phyloP scores from a whole-genome alignment of 164 flowering plant species.

The Platanus orientalis region DNA sequence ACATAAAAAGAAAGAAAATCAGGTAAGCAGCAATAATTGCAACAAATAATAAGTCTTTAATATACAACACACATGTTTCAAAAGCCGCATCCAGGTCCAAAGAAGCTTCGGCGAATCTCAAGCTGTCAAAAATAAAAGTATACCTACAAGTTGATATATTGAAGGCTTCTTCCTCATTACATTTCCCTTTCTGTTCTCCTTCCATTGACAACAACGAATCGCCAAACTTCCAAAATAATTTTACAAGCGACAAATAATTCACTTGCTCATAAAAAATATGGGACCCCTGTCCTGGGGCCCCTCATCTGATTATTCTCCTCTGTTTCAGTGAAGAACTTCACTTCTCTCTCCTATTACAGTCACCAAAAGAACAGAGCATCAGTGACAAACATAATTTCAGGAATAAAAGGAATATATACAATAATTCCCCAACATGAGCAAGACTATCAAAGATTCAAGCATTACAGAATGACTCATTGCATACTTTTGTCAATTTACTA shows the following conservation, averaged over 20 bases:
- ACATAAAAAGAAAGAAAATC: not conserved
- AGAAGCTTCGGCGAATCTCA: slow-evolving; percentile 6
- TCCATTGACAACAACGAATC: slow-evolving; percentile 5
- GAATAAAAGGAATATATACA: slow-evolving; percentile 2
- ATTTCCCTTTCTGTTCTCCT: slow-evolving; percentile 1
- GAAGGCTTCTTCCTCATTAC: slow-evolving; percentile 11
- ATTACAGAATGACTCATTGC: too few relatives aligned
- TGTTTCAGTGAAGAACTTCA: slow-evolving; percentile 97
- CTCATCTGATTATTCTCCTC: slow-evolving; percentile 99
- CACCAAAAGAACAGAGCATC: slow-evolving; percentile 1
- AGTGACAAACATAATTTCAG: not conserved
- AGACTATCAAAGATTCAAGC: too few relatives aligned
- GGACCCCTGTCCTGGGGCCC: slow-evolving; percentile 97
- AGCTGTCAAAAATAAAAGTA: slow-evolving; percentile 3
- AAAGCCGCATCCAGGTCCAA: slow-evolving; percentile 3
- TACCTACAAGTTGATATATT: slow-evolving; percentile 4
- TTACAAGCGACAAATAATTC: slow-evolving; percentile 18
- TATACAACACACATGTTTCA: slow-evolving; percentile 18
- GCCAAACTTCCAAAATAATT: slow-evolving; percentile 18
- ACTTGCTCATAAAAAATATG: slow-evolving; percentile 71
- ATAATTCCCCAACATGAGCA: too few relatives aligned
- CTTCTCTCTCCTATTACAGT: slow-evolving; percentile 77
- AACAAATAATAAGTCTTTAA: slow-evolving; percentile 1
- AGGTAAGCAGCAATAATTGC: not conserved
- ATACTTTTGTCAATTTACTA: too few relatives aligned